These are phyloP conservation scores for Cotoneaster glaucophyllus DNA, from an alignment of 306 rosid genomes.

Conservation along the genomic window DNA sequence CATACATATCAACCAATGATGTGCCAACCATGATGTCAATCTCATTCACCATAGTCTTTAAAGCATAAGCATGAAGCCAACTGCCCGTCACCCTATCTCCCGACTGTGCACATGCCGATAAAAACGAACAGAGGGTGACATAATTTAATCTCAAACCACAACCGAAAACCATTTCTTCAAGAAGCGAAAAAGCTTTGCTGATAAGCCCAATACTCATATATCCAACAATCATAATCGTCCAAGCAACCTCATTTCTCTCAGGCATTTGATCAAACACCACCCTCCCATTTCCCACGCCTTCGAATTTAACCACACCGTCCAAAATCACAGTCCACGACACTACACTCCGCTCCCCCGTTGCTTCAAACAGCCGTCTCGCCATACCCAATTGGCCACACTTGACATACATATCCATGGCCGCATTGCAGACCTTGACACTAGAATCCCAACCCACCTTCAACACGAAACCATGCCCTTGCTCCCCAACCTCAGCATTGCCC, in stretches of 20 bases:
- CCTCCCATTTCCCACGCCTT: conserved; percentile 55
- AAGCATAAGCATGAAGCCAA: conserved; percentile 68
- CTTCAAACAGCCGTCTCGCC: conserved; percentile 49
- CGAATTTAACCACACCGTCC: conserved; percentile 55
- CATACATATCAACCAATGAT: conserved; percentile 64
- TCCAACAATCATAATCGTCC: conserved; percentile 69
- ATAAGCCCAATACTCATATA: conserved; percentile 47
- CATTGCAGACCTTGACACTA: conserved; percentile 44
- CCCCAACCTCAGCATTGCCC: conserved; percentile 30
- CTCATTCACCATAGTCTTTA: conserved; percentile 40
- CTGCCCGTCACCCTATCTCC: conserved; percentile 47
- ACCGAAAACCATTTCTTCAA: conserved; percentile 47
- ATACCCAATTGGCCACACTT: conserved; percentile 46
- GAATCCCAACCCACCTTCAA: conserved; percentile 40
- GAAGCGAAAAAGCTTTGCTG: conserved; percentile 37
- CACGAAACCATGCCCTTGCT: conserved; percentile 36
- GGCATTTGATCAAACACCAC: conserved; percentile 58
- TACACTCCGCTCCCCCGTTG: conserved; percentile 42
- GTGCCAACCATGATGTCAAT: conserved; percentile 55
- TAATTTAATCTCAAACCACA: conserved; percentile 40
- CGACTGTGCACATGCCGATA: conserved; percentile 51
- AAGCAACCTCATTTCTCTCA: conserved; percentile 66
- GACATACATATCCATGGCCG: conserved; percentile 61
- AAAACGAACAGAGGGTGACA: conserved; percentile 50
- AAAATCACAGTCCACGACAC: conserved; percentile 75